Evolutionary conservation across 2,329 filamentous ascomycete species (phyloP).

Genomic region (Hypomyces rosellus): DNA sequence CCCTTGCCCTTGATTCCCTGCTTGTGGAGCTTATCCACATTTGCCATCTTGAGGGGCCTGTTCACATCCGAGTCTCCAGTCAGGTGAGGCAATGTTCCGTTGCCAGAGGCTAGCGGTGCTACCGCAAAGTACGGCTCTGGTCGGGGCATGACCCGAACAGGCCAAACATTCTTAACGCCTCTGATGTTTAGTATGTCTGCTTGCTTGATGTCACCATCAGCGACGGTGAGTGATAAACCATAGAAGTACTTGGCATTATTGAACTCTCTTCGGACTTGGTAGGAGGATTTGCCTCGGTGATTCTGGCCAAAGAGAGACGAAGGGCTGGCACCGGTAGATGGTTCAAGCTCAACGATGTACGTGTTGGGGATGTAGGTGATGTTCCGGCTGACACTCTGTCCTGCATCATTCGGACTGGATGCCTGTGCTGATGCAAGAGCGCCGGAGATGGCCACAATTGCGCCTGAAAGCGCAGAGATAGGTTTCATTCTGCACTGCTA

Average conservation of each 20-base stretch:
- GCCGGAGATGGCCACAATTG: too few species aligned
- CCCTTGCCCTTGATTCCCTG: slow-evolving; percentile 14
- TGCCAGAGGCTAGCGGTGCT: neutral
- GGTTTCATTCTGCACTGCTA: too few species aligned
- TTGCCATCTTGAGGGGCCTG: slow-evolving; percentile 10
- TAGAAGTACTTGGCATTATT: slow-evolving; percentile 1
- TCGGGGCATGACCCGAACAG: too few species aligned
- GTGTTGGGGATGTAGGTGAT: too few species aligned
- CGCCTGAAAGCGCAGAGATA: too few species aligned
- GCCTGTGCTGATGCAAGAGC: too few species aligned
- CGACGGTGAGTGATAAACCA: slow-evolving; percentile 3
- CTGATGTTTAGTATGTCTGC: neutral
- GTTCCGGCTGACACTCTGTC: too few species aligned
- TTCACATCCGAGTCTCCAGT: neutral
- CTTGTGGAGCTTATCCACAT: slow-evolving; percentile 13
- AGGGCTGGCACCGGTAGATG: neutral
- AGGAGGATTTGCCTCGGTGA: neutral
- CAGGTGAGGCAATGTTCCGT: neutral
- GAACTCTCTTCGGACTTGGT: slow-evolving; percentile 1
- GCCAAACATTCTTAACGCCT: too few species aligned
- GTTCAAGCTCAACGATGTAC: slow-evolving; percentile 15
- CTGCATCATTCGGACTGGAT: too few species aligned
- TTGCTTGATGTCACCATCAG: neutral
- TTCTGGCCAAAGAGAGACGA: slow-evolving; percentile 6
- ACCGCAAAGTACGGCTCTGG: too few species aligned